Percentiles rank a stretch among this genome's conserved stretches.
These are phyloP conservation scores for Exophiala bonariae DNA, from an alignment of 2,329 filamentous ascomycete genomes.

Conservation along the genomic window DNA sequence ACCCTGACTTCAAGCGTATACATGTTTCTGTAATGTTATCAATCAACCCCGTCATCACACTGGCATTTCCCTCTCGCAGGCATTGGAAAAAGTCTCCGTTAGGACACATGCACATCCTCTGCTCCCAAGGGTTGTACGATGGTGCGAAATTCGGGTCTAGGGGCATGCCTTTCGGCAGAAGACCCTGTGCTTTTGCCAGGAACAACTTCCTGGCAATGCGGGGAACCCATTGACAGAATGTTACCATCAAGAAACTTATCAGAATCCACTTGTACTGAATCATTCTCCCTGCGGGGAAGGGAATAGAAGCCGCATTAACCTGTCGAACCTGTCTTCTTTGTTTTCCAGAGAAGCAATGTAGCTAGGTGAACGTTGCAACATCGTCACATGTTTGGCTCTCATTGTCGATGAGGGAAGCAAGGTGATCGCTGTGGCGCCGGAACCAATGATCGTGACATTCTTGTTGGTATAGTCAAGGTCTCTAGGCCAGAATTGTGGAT, in stretches of 20 bases:
- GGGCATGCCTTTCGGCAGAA: slow-evolving; percentile 38
- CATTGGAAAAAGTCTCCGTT: slow-evolving; percentile 58
- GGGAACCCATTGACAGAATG: slow-evolving; percentile 20
- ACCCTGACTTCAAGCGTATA: slow-evolving; percentile 47
- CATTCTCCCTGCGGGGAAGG: slow-evolving; percentile 10
- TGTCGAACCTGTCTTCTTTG: background rate
- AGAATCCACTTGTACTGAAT: slow-evolving; percentile 17
- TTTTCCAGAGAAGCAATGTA: slow-evolving; percentile 54
- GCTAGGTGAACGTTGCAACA: slow-evolving; percentile 76
- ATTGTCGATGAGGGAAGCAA: slow-evolving; percentile 69
- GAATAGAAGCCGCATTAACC: slow-evolving; percentile 4
- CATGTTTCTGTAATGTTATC: slow-evolving; percentile 49
- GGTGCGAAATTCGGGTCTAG: slow-evolving; percentile 65
- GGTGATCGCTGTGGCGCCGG: slow-evolving; percentile 76
- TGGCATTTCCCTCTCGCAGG: slow-evolving; percentile 50
- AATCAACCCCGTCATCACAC: slow-evolving; percentile 56
- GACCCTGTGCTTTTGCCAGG: slow-evolving; percentile 1
- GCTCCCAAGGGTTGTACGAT: slow-evolving; percentile 67
- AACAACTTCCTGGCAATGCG: slow-evolving; percentile 7
- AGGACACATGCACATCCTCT: slow-evolving; percentile 65
- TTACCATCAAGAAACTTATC: slow-evolving; percentile 8
- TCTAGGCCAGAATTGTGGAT: slow-evolving; percentile 75
- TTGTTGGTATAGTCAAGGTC: slow-evolving; percentile 66
- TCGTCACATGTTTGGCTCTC: slow-evolving; percentile 66
- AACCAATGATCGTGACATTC: slow-evolving; percentile 70